Conservation (phyloP, 805 yeast genomes). For the Kodamaea jinghongensis region DNA sequence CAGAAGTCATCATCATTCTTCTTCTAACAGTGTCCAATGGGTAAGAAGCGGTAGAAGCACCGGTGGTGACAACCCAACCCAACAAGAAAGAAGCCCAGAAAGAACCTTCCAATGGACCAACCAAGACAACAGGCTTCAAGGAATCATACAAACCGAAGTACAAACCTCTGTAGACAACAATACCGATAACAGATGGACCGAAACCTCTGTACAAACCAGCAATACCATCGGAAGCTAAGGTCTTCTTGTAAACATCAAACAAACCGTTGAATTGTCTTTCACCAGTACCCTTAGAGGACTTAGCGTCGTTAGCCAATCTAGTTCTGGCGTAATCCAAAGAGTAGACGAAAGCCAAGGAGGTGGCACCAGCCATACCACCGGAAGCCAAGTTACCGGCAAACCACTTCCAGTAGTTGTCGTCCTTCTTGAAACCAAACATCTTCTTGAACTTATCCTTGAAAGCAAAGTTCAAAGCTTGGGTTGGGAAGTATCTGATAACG, state of each 20-base stretch:
- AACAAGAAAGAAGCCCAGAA: conserved; percentile 93
- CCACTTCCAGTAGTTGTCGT: conserved; percentile 89
- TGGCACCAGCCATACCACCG: conserved; percentile 98
- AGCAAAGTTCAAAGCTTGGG: conserved; percentile 97
- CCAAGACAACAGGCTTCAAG: conserved; percentile 89
- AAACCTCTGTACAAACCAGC: conserved; percentile 99
- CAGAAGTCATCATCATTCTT: conserved; percentile 99
- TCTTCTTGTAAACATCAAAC: conserved; percentile 93
- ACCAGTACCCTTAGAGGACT: conserved; percentile 79
- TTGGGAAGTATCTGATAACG: conserved; percentile 98
- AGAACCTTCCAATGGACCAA: conserved; percentile 91
- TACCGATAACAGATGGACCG: conserved; percentile 98
- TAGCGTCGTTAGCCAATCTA: conserved; percentile 97
- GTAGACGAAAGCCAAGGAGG: conserved; percentile 89
- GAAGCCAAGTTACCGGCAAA: conserved; percentile 98
- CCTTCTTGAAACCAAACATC: conserved; percentile 96
- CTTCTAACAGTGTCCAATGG: conserved; percentile 99
- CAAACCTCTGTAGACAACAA: conserved; percentile 97
- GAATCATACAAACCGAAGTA: conserved; percentile 98
- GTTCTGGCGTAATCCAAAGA: conserved; percentile 98
- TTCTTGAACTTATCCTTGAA: conserved; percentile 97
- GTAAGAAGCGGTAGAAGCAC: conserved; percentile 98
- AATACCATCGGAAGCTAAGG: conserved; percentile 92
- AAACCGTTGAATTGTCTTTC: conserved; percentile 97
- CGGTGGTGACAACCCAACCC: conserved; percentile 98